Evolutionary conservation across 2,329 filamentous ascomycete genomes (phyloP), one percentile per base, ranked within the genome.

Genomic region (Phyllosticta citrichinensis): DNA sequence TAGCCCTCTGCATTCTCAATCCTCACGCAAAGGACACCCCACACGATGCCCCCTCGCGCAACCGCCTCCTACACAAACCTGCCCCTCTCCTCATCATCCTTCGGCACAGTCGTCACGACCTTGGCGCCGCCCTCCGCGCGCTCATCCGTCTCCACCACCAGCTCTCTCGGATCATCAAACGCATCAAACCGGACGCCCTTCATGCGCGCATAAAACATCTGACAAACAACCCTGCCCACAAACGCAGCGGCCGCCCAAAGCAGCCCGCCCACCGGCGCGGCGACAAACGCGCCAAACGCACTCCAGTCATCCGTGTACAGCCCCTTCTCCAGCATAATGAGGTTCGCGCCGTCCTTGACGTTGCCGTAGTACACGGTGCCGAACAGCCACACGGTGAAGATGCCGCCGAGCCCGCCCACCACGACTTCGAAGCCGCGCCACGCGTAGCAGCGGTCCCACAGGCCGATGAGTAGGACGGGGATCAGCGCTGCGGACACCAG

Each of bases 361-460:
- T 85, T 81, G 55, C 86, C 84, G 70, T 88, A 92, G 70, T 88
- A 92, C 63, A 91, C 82, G 14, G 86, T 79, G 4, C 89, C 89
- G 66, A 92, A 94, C 68, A 93, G 80, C 76, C 92, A 94, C 64
- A 94, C 87, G 11, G 86, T 86, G 22, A 94, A 73, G 58, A 94
- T 84, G 19, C 89, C 89, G 10, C 89, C 89, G 0, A 93, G 78
- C 0, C 88, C 87, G 60, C 88, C 89, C 30, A 87, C 81, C 17
- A 94, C 83, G 27, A 93, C 88, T 73, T 94, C 89, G 67, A 90
- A 88, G 17, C 89, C 89, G 52, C 85, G 83, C 85, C 88, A 90
- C 79, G 83, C 91, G 75, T 88, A 89, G 55, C 72, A 74, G 53
- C 75, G 76, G 56, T 89, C 83, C 35, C 77, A 81, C 8, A 94